phyloP scores from a whole-genome alignment of 2,329 filamentous ascomycete genomes.

The Alternaria angustiovoidea region DNA sequence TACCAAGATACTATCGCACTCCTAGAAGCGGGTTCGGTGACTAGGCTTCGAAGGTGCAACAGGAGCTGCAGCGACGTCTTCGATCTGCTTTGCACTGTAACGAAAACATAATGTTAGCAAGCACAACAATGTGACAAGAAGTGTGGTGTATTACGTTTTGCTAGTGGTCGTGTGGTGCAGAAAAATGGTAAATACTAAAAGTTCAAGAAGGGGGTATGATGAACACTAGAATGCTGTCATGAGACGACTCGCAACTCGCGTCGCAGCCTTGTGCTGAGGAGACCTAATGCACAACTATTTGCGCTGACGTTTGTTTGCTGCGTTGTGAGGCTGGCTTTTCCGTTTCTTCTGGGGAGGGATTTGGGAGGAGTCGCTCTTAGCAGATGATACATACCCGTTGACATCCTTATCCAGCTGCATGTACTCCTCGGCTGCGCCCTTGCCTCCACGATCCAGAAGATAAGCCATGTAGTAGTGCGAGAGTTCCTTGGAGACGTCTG shows the following conservation, averaged over 20 bases:
- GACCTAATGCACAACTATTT: conserved; percentile 26
- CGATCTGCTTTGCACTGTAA: conserved; percentile 24
- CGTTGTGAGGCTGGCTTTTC: conserved; percentile 45
- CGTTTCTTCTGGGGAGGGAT: conserved; percentile 31
- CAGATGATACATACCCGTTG: conserved; percentile 68
- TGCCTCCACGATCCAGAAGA: conserved; percentile 80
- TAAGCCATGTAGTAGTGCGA: conserved; percentile 82
- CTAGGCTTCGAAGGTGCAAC: conserved; percentile 15
- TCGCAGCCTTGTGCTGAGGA: conserved; percentile 13
- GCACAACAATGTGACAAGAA: conserved; percentile 20
- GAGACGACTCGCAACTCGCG: conserved; percentile 1
- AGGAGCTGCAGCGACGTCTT: conserved; percentile 11
- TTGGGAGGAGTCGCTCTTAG: conserved; percentile 35
- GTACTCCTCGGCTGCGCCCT: conserved; percentile 86
- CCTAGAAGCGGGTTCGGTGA: conserved; percentile 28
- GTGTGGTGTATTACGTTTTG: conserved; percentile 42
- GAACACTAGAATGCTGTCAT: conserved; percentile 13
- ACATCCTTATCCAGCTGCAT: conserved; percentile 83
- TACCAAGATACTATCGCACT: conserved; percentile 13
- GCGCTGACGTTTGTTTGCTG: conserved; percentile 44
- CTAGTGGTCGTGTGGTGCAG: conserved; percentile 32
- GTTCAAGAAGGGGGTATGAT: conserved; percentile 16
- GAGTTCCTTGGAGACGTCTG: conserved; percentile 75
- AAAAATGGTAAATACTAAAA: conserved; percentile 26
- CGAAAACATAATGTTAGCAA: conserved; percentile 15